Conservation (phyloP, 2,329 filamentous ascomycete species). For the Chaetomiaceae sp. region DNA sequence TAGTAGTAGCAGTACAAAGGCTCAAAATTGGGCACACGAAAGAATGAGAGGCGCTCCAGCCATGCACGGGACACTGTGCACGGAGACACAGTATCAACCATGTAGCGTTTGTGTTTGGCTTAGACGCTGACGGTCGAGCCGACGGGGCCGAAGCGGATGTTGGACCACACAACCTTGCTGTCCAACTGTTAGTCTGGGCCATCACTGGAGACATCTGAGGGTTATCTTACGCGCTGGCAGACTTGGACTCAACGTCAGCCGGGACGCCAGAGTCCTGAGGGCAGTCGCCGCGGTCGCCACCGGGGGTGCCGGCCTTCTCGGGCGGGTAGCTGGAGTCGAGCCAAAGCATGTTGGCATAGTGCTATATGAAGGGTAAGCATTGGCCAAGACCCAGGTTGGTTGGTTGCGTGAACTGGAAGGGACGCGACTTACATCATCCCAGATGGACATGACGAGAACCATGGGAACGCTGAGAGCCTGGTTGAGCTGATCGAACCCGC, state of each 20-base stretch:
- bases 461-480: constrained; percentile 52
- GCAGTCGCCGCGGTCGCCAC: constrained; percentile 42
- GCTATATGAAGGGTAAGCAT: constrained; percentile 13
- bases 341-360: constrained; percentile 59
- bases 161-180: constrained; percentile 40
- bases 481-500: constrained; percentile 53
- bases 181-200: neutral
- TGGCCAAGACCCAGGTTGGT: neutral
- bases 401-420: too few species aligned
- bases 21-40: too few species aligned
- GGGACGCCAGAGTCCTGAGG: constrained; percentile 37
- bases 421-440: constrained; percentile 37
- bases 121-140: constrained; percentile 35
- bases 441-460: constrained; percentile 60
- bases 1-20: too few species aligned
- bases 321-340: constrained; percentile 45
- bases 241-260: constrained; percentile 34
- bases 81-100: neutral
- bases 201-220: neutral
- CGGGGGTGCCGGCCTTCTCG: constrained; percentile 33
- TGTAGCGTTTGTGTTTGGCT: neutral
- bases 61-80: neutral
- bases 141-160: constrained; percentile 44
- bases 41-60: too few species aligned
- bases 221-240: constrained; percentile 30